Percentiles rank a stretch among this genome's conserved stretches.
Evolutionary conservation across 371 early-diverging fungal genomes (phyloP).

Genomic region (Thermomucor indicae-seudaticae): DNA sequence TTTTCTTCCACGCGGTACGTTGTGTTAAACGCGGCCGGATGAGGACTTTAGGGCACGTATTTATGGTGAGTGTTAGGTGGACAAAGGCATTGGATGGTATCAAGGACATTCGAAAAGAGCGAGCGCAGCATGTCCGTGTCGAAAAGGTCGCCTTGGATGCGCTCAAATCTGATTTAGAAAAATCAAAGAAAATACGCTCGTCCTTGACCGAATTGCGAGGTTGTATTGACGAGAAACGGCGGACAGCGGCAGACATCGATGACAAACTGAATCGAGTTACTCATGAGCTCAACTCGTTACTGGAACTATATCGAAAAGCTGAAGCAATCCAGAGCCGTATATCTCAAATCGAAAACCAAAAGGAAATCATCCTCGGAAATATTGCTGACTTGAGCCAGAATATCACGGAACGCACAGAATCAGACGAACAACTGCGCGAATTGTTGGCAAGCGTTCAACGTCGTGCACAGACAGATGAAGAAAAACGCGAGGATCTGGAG

Average conservation of each 20-base stretch:
- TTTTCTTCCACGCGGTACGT: conserved; percentile 88
- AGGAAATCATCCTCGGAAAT: conserved; percentile 26
- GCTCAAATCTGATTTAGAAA: conserved; percentile 64
- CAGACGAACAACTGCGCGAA: conserved; percentile 49
- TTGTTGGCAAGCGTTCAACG: conserved; percentile 27
- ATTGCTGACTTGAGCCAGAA: conserved; percentile 43
- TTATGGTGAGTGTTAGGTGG: conserved; percentile 52
- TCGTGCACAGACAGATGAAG: conserved; percentile 9
- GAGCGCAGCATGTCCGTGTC: conserved; percentile 60
- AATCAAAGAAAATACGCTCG: conserved; percentile 62
- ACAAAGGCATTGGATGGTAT: conserved; percentile 91
- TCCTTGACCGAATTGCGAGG: conserved; percentile 24
- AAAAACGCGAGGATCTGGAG: conserved; percentile 4
- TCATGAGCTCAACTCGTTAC: conserved; percentile 34
- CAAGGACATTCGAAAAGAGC: conserved; percentile 75
- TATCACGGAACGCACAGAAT: conserved; percentile 44
- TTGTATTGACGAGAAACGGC: conserved; percentile 22
- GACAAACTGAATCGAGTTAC: conserved; percentile 24
- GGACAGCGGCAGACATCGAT: conserved; percentile 43
- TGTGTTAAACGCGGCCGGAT: neutral
- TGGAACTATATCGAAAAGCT: conserved; percentile 28
- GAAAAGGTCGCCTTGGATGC: conserved; percentile 64
- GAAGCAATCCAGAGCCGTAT: conserved; percentile 30
- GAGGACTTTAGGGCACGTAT: no score
- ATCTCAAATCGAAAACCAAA: conserved; percentile 32